phyloP scores from a whole-genome alignment of 129 eudicot genomes.

The Smallanthus sonchifolius region DNA sequence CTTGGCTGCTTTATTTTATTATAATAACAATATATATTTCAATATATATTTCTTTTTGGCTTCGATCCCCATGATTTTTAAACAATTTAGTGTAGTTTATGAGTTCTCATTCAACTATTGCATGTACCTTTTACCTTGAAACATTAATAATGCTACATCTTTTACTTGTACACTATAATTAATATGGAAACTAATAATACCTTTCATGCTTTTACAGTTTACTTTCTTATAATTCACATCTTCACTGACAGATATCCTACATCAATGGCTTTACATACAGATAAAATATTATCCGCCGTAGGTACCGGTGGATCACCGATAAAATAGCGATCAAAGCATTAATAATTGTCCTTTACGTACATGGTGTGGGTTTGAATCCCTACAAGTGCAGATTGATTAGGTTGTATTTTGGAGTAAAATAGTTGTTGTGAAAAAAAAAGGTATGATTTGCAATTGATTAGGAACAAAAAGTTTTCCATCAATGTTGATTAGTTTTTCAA shows the following conservation, averaged over 20 bases:
- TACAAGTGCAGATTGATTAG: too few relatives aligned
- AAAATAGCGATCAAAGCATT: too few relatives aligned
- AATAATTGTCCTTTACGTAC: too few relatives aligned
- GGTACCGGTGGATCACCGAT: too few relatives aligned
- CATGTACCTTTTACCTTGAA: constrained; percentile 9
- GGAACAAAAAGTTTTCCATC: too few relatives aligned
- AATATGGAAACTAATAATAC: not conserved
- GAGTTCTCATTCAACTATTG: not conserved
- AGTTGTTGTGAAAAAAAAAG: too few relatives aligned
- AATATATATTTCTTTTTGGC: constrained; percentile 8
- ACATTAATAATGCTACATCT: not conserved
- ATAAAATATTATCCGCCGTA: too few relatives aligned
- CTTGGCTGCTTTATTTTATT: constrained; percentile 18
- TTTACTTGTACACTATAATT: not conserved
- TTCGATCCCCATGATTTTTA: constrained; percentile 30
- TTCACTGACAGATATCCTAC: not conserved
- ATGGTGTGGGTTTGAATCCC: too few relatives aligned
- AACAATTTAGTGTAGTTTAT: not conserved
- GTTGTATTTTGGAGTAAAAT: too few relatives aligned
- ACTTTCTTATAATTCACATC: not conserved
- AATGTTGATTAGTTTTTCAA: too few relatives aligned
- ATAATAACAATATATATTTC: not conserved
- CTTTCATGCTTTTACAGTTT: not conserved
- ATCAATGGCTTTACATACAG: too few relatives aligned
- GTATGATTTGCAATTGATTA: too few relatives aligned